Percentiles rank a stretch among this genome's conserved stretches.
These are phyloP conservation scores for Penicillium janthinellum DNA, from an alignment of 2,329 filamentous ascomycete genomes.

Conservation along the genomic window DNA sequence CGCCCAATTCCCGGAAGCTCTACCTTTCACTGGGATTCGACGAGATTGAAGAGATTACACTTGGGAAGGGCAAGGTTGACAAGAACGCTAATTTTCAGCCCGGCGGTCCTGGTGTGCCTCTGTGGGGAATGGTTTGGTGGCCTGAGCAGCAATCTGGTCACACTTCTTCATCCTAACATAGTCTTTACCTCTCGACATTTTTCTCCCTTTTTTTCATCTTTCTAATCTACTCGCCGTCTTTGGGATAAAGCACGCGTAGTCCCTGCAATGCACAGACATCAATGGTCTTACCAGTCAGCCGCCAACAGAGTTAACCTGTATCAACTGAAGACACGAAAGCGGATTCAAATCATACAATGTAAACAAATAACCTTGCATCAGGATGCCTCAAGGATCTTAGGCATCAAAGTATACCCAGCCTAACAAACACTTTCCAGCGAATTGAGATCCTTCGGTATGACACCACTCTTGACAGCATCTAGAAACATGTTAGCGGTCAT, in stretches of 20 bases:
- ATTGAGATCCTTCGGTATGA: background rate
- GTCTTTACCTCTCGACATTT: background rate
- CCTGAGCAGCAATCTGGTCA: slow-evolving; percentile 6
- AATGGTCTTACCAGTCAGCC: background rate
- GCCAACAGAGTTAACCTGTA: background rate
- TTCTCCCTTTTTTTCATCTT: too few relatives aligned
- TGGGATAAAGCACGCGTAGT: background rate
- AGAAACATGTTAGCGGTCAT: background rate
- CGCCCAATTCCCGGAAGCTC: slow-evolving; percentile 16
- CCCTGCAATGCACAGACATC: background rate
- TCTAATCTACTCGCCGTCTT: background rate
- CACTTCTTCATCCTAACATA: background rate
- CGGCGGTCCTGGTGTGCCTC: slow-evolving; percentile 20
- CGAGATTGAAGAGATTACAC: slow-evolving; percentile 23
- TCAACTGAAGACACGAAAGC: background rate
- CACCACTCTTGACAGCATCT: slow-evolving; percentile 2
- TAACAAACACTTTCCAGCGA: background rate
- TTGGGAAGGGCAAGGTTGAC: slow-evolving; percentile 26
- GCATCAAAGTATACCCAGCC: too few relatives aligned
- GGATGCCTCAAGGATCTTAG: too few relatives aligned
- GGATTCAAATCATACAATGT: background rate
- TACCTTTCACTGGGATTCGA: slow-evolving; percentile 28
- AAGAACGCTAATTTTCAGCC: slow-evolving; percentile 18
- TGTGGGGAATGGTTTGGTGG: slow-evolving; percentile 33
- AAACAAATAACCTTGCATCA: background rate